These are phyloP conservation scores for Przewalskia tangutica DNA, from an alignment of 257 asterid genomes.

Conservation along the genomic window DNA sequence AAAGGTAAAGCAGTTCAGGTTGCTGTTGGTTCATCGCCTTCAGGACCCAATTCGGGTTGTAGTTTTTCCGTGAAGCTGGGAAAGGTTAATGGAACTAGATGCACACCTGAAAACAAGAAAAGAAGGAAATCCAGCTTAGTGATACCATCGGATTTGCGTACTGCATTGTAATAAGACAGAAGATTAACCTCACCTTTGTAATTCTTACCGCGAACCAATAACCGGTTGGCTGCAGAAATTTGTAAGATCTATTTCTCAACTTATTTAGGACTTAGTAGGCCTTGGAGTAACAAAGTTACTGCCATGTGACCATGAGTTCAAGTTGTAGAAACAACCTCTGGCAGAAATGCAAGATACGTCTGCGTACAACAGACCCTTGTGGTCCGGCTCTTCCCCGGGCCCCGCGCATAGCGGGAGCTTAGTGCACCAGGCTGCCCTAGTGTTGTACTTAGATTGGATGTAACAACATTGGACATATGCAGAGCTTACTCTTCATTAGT, in stretches of 20 bases:
- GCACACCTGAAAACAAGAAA: slow-evolving; percentile 72
- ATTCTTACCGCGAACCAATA: not conserved
- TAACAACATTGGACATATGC: not conserved
- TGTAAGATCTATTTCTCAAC: not conserved
- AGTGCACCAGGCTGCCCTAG: no score
- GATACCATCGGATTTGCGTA: slow-evolving; percentile 37
- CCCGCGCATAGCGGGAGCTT: no score
- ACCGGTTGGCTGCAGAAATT: slow-evolving; percentile 1
- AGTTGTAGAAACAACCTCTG: no score
- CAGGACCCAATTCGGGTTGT: slow-evolving; percentile 22
- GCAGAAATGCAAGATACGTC: no score
- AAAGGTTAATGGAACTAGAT: slow-evolving; percentile 25
- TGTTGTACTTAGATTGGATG: not conserved
- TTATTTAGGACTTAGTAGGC: not conserved
- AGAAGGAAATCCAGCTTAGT: slow-evolving; percentile 50
- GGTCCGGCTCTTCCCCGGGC: no score
- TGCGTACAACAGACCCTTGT: no score
- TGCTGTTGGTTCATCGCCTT: slow-evolving; percentile 26
- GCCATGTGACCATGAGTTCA: no score
- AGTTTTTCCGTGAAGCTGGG: slow-evolving; percentile 30
- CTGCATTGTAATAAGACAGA: slow-evolving; percentile 13
- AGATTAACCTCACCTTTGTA: not conserved
- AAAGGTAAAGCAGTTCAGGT: slow-evolving; percentile 37
- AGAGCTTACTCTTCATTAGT: not conserved
- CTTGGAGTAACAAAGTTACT: no score